Evolutionary conservation across 257 asterid genomes (phyloP).

Genomic region (Mitragyna speciosa): DNA sequence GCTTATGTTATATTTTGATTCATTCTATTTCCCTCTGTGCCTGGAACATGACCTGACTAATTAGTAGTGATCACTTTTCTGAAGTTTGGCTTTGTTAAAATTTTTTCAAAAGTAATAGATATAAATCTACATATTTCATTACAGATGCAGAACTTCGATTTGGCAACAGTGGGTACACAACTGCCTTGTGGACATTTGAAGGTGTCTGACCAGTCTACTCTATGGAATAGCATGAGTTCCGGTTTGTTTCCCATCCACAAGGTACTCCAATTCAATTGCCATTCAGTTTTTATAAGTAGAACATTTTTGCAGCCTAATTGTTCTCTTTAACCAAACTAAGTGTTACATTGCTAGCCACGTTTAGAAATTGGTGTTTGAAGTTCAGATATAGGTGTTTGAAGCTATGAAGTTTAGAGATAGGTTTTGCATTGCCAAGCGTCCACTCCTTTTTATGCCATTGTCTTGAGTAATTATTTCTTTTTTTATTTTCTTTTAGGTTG

Average conservation of each 20-base stretch:
- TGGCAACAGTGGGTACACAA: conserved; percentile 40
- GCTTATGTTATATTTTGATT: conserved; percentile 4
- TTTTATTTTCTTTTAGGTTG: not conserved
- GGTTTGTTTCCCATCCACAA: conserved; percentile 45
- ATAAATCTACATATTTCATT: conserved; percentile 6
- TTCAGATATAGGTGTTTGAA: no score
- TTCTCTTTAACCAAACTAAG: not conserved
- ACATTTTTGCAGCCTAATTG: not conserved
- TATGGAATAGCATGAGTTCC: conserved; percentile 45
- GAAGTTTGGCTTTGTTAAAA: not conserved
- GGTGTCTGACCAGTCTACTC: conserved; percentile 37
- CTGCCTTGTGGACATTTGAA: conserved; percentile 33
- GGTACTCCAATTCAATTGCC: conserved; percentile 40
- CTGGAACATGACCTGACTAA: not conserved
- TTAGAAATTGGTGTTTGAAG: not conserved
- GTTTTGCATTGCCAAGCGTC: not conserved
- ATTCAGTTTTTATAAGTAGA: not conserved
- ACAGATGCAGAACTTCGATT: conserved; percentile 45
- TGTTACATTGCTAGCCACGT: not conserved
- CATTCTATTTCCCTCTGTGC: not conserved
- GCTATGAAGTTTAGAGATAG: not conserved
- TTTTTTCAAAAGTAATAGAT: not conserved
- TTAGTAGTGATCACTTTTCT: not conserved
- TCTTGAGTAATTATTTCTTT: not conserved
- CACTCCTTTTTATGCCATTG: not conserved